Evolutionary conservation across 768 basidiomycete genomes (phyloP).

Genomic region (Trametes cingulata): DNA sequence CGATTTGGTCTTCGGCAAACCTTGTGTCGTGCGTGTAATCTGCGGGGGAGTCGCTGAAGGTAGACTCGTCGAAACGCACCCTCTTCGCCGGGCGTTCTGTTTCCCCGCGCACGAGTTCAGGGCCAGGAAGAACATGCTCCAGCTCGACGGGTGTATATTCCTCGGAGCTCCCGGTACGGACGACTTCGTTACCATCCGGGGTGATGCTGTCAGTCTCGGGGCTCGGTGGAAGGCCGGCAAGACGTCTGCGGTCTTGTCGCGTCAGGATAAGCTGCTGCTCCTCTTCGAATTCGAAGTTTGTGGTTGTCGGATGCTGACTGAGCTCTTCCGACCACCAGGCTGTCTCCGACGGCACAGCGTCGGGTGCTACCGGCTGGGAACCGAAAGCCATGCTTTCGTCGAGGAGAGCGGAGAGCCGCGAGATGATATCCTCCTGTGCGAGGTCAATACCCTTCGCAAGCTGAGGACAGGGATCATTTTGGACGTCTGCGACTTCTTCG

Average conservation of each 20-base stretch:
- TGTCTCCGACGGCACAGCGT: background rate
- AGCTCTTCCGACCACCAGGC: background rate
- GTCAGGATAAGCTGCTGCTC: constrained; percentile 42
- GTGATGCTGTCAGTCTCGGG: too few relatives aligned
- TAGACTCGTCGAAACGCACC: background rate
- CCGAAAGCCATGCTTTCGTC: constrained; percentile 7
- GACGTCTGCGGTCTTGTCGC: constrained; percentile 40
- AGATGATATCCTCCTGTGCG: constrained; percentile 20
- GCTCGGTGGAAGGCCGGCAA: constrained; percentile 10
- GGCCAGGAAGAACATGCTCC: background rate
- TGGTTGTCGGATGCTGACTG: background rate
- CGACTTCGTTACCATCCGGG: background rate
- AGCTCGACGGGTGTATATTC: background rate
- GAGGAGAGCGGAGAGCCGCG: constrained; percentile 18
- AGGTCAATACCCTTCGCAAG: constrained; percentile 10
- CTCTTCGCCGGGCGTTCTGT: constrained; percentile 8
- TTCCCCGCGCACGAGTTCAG: background rate
- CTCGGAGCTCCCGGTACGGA: background rate
- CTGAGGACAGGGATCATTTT: constrained; percentile 3
- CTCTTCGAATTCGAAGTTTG: background rate
- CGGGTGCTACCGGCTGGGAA: background rate
- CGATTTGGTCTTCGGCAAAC: background rate
- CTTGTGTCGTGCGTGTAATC: background rate
- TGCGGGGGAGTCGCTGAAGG: background rate
- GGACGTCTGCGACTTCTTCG: constrained; percentile 27